These are phyloP conservation scores for Whalleya microplaca DNA, from an alignment of 2,329 filamentous ascomycete species.

Conservation along the genomic window DNA sequence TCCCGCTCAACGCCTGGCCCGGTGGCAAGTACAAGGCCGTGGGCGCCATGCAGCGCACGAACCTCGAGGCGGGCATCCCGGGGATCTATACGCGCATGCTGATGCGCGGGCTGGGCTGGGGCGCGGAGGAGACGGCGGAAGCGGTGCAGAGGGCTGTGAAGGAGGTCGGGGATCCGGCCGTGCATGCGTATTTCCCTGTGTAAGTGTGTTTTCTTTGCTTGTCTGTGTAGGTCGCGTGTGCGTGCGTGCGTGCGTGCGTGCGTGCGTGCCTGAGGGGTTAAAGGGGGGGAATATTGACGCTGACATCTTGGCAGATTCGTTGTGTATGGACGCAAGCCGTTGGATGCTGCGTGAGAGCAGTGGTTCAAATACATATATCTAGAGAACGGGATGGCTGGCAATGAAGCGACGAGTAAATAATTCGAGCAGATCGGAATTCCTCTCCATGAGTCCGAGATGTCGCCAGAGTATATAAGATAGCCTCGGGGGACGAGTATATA, in stretches of 20 bases:
- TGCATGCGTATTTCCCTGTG: constrained; percentile 14
- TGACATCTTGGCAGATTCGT: constrained; percentile 5
- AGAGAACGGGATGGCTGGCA: neutral
- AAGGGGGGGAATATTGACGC: neutral
- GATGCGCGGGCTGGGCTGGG: constrained; percentile 3
- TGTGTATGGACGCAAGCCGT: constrained; percentile 10
- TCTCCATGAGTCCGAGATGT: too few relatives aligned
- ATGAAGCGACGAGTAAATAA: too few relatives aligned
- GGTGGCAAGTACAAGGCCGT: constrained; percentile 8
- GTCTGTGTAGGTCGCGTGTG: too few relatives aligned
- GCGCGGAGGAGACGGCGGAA: constrained; percentile 3
- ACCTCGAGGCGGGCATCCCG: constrained; percentile 1
- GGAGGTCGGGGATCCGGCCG: neutral
- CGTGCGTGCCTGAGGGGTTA: too few relatives aligned
- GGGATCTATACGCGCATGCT: constrained; percentile 6
- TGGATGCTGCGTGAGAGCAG: neutral
- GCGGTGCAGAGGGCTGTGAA: neutral
- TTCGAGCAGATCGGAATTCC: too few relatives aligned
- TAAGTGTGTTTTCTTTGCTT: neutral
- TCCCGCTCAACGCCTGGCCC: constrained; percentile 8
- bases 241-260: too few relatives aligned
- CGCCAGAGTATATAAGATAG: too few relatives aligned
- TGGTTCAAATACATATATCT: neutral
- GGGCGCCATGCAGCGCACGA: constrained; percentile 8
- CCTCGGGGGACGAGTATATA: too few relatives aligned